These are phyloP conservation scores for Aspergillus campestris DNA, from an alignment of 495 filamentous ascomycete genomes.

Conservation along the genomic window DNA sequence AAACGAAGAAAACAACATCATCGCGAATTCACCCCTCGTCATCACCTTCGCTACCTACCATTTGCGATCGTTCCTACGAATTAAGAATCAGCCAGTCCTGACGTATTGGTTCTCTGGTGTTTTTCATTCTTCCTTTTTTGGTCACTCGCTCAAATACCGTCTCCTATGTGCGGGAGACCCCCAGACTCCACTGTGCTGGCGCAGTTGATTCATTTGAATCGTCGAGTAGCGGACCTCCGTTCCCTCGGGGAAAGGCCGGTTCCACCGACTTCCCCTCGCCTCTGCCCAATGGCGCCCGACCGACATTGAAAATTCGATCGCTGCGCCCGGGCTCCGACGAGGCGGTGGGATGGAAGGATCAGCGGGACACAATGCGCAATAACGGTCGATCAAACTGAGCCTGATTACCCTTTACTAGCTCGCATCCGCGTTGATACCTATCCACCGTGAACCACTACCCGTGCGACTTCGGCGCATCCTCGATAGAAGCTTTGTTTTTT, in stretches of 20 bases:
- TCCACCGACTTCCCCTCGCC: neutral
- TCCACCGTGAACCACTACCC: no score
- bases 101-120: slow-evolving; percentile 3
- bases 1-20: slow-evolving; percentile 5
- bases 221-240: no score
- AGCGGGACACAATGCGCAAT: no score
- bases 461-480: no score
- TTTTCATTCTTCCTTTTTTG: slow-evolving; percentile 1
- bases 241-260: neutral
- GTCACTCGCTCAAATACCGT: slow-evolving; percentile 5
- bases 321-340: no score
- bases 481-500: no score
- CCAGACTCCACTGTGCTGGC: slow-evolving; percentile 9
- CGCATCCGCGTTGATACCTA: no score
- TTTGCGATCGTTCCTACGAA: neutral
- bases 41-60: no score
- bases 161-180: no score
- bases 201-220: slow-evolving; percentile 2
- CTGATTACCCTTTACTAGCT: no score
- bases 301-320: neutral
- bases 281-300: slow-evolving; percentile 2
- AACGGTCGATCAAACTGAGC: no score
- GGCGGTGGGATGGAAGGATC: no score
- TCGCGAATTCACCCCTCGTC: neutral
- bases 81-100: neutral